Base-by-base conservation (phyloP, 2,329 filamentous ascomycete species). In the Bipolaris oryzae region DNA sequence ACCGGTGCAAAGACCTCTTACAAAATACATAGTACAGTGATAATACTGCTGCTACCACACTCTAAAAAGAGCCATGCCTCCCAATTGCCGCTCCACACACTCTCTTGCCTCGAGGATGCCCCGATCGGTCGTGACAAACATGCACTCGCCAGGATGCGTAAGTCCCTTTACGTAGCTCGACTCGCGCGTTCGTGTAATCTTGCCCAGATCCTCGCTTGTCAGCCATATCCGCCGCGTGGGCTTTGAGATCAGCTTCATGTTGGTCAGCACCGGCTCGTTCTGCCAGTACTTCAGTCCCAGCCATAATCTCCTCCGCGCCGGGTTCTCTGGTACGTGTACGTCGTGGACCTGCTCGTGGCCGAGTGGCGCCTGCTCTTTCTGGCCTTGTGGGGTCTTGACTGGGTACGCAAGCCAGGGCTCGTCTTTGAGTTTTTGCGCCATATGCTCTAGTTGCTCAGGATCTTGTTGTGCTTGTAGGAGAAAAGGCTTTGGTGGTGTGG, bases 261-360 rank as follows among this genome's bases (percentile, higher is more conserved):
- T 83, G 60, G 81, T 82, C 64, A 97, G 78, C 20, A 96, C 92
- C 5, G 93, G 91, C 76, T 88, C 82, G 72, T 89, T 89, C 66
- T 92, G 87, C 85, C 86, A 91, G 84, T 96, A 96, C 80, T 96
- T 96, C 70, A 96, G 80, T 1, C 92, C 92, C 11, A 97, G 78
- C 93, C 93, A 97, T 64, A 97, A 80, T 58, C 93, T 84, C 72
- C 91, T 84, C 37, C 81, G 83, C 4, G 92, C 85, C 35, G 92
- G 85, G 77, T 96, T 96, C 46, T 63, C 51, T 5, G 76, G 76
- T 11, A 77, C 70, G 41, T 64, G 53, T 46, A 71, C 64, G 13
- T 68, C 58, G 56, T 71, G 58, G 6, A 65, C 47, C 33, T 60
- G 53, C 31, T 71, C 72, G 13, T 50, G 37, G 31, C 66, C 67